Evolutionary conservation across 2,329 filamentous ascomycete species (phyloP).

Genomic region (Colletotrichum australisinense): DNA sequence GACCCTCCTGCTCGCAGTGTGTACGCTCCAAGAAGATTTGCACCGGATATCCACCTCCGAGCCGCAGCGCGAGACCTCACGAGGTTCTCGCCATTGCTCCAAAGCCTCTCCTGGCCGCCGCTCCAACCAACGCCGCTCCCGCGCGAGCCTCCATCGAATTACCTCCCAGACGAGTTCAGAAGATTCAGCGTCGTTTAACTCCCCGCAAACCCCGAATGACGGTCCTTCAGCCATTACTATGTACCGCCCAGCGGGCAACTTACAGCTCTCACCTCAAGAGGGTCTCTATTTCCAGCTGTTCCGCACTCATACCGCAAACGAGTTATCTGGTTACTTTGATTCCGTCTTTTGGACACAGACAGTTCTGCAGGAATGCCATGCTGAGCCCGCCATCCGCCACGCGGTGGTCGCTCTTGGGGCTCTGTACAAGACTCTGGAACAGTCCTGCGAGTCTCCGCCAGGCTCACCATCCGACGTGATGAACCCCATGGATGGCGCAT

Average conservation of each 20-base stretch:
- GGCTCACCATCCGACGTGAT: slow-evolving; percentile 53
- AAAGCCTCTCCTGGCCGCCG: slow-evolving; percentile 49
- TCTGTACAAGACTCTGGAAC: slow-evolving; percentile 74
- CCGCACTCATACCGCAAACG: slow-evolving; percentile 68
- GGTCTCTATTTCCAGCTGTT: slow-evolving; percentile 73
- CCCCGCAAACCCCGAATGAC: slow-evolving; percentile 48
- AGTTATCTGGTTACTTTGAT: slow-evolving; percentile 76
- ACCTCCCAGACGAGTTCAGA: slow-evolving; percentile 31
- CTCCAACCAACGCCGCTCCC: slow-evolving; percentile 34
- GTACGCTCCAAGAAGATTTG: slow-evolving; percentile 68
- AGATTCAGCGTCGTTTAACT: slow-evolving; percentile 36
- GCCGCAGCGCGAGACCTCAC: slow-evolving; percentile 57
- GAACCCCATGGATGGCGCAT: slow-evolving; percentile 52
- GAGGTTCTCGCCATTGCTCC: slow-evolving; percentile 63
- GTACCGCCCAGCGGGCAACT: slow-evolving; percentile 55
- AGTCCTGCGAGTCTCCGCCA: slow-evolving; percentile 63
- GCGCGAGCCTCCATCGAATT: slow-evolving; percentile 37
- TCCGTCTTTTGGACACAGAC: slow-evolving; percentile 73
- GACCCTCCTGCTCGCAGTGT: slow-evolving; percentile 71
- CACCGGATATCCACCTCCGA: slow-evolving; percentile 71
- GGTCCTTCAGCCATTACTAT: slow-evolving; percentile 41
- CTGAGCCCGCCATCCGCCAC: slow-evolving; percentile 70
- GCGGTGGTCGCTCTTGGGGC: slow-evolving; percentile 75
- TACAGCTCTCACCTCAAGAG: slow-evolving; percentile 64
- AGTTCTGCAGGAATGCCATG: slow-evolving; percentile 73